Conservation (phyloP, 106 monocot genomes). For the Apostasia shenzhenica region DNA sequence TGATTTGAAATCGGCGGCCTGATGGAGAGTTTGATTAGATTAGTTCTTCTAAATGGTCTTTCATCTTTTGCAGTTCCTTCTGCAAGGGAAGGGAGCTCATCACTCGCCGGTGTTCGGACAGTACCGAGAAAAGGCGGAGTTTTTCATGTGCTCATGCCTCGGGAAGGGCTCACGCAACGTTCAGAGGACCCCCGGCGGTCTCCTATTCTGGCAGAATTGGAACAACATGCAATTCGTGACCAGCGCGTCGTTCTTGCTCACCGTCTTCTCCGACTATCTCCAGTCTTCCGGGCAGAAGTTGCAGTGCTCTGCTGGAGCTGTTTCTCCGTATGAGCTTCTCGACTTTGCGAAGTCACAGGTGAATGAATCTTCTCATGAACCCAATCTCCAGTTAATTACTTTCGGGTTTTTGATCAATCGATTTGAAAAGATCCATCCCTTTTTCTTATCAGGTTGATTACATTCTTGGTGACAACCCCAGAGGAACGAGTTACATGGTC, state of each 20-base stretch:
- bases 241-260: conserved; percentile 74
- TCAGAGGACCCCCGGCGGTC: conserved; percentile 71
- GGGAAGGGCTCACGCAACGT: conserved; percentile 65
- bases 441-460: conserved; percentile 56
- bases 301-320: conserved; percentile 49
- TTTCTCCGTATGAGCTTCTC: conserved; percentile 49
- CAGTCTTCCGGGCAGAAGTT: conserved; percentile 28
- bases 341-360: conserved; percentile 78
- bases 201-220: conserved; percentile 87
- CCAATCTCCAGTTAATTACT: no score
- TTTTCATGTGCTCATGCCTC: conserved; percentile 78
- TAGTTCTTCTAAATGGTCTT: no score
- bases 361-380: background rate
- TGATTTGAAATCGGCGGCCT: no score
- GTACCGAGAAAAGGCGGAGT: conserved; percentile 78
- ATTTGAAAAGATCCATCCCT: background rate
- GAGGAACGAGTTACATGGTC: conserved; percentile 97
- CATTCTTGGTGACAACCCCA: conserved; percentile 85
- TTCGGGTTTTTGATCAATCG: no score
- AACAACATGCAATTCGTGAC: conserved; percentile 95
- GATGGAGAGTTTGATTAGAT: no score
- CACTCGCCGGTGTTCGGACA: conserved; percentile 37
- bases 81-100: conserved; percentile 57
- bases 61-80: conserved; percentile 40
- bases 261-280: conserved; percentile 88